phyloP scores from a whole-genome alignment of 768 basidiomycete genomes.

The Leccinum uliginosum region DNA sequence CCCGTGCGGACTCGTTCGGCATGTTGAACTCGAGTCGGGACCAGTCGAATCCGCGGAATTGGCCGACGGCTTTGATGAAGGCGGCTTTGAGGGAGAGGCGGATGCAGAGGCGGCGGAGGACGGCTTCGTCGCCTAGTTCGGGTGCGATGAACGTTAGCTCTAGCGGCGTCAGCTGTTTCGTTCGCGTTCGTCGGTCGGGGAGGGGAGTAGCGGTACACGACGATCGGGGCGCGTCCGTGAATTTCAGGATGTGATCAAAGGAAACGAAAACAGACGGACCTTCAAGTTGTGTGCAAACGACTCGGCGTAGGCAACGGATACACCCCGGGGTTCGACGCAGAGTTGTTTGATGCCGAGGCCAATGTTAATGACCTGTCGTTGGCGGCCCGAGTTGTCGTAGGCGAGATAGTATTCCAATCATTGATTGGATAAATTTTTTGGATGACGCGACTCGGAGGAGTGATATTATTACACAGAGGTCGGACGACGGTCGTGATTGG shows the following conservation, averaged over 20 bases:
- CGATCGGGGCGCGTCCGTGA: neutral
- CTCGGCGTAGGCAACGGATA: slow-evolving; percentile 63
- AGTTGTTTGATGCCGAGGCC: slow-evolving; percentile 76
- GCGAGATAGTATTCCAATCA: slow-evolving; percentile 79
- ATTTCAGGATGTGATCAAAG: neutral
- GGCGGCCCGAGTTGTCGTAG: slow-evolving; percentile 63
- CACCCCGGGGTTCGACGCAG: slow-evolving; percentile 56
- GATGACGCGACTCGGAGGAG: no score
- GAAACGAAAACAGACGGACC: slow-evolving; percentile 35
- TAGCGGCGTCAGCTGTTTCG: slow-evolving; percentile 40
- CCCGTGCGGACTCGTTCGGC: slow-evolving; percentile 52
- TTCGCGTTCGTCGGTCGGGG: no score
- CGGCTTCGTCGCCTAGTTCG: slow-evolving; percentile 55
- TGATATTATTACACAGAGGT: no score
- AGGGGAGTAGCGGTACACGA: neutral
- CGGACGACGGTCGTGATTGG: no score
- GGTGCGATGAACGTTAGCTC: slow-evolving; percentile 53
- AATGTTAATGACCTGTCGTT: slow-evolving; percentile 73
- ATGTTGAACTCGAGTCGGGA: slow-evolving; percentile 81
- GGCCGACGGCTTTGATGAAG: slow-evolving; percentile 81
- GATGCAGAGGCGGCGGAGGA: slow-evolving; percentile 71
- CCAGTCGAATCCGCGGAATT: slow-evolving; percentile 76
- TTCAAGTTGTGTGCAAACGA: slow-evolving; percentile 76
- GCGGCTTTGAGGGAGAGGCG: slow-evolving; percentile 76
- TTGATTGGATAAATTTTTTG: slow-evolving; percentile 61